Evolutionary conservation across 2,329 filamentous ascomycete species (phyloP), one percentile per base, ranked within the genome.

Genomic region (Fusarium abutilonis): DNA sequence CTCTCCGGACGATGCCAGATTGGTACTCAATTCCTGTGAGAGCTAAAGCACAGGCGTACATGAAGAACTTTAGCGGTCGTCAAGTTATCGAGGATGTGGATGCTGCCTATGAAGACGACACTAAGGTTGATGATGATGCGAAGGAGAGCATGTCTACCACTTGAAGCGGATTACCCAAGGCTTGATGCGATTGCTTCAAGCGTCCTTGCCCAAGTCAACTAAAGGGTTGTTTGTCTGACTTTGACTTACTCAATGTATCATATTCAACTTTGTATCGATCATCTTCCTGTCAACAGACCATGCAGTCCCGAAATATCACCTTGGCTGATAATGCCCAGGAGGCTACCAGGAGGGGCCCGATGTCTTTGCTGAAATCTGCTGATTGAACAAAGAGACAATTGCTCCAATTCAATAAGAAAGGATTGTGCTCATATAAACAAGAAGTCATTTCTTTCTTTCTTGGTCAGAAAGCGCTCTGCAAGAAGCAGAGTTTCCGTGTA

Each of bases 21-120:
- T 91, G 88, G 88, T 80, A 86, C 69, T 80, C 87, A 74, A 78
- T 83, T 64, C 69, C 74, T 14, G n/a, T 84, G 55, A 76, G 87
- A 61, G 77, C 79, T 29, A 74, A 75, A 56, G 74, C 72, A 19
- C 69, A 77, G 61, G 69, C 62, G 17, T 75, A 76, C 53, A 83
- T 83, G 80, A 62, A 64, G 23, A 74, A 76, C 40, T 83, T 79
- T 68, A 73, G 63, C 19, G 81, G 80, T 5, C 73, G 79, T 38
- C 80, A 83, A 72, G 80, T 83, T 19, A 77, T 83, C 23, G 55
- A 76, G 59, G 79, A 83, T 57, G 70, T 80, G 40, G 74, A 77
- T 29, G 74, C 71, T 59, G 73, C 77, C 49, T 78, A 79, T 55
- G 71, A 72, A 26, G 53, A 57, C 34, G 56, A 66, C 26, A 23